Base-by-base conservation (phyloP, 2,329 filamentous ascomycete species). In the Venturia effusa region DNA sequence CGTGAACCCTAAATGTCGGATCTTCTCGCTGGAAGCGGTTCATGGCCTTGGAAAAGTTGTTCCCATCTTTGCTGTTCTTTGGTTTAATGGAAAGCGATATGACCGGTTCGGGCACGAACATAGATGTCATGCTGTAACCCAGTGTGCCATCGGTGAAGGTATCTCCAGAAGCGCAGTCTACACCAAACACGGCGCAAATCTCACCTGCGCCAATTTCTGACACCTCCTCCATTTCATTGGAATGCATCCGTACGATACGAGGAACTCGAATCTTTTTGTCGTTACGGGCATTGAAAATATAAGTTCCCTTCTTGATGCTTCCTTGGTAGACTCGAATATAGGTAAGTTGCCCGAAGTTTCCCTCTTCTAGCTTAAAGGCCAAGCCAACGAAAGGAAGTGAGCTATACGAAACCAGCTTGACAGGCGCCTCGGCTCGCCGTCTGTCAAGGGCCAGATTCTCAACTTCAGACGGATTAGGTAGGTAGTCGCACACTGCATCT, bases 251-350 rank as follows among this genome's bases (percentile, higher is more conserved):
- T 67, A 99, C 94, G 71, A 99, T 97, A 73, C 93, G 89, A 24
- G 94, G 94, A 65, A 99, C 88, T 77, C 95, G 92, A 74, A 99
- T 88, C 81, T 93, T 97, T 83, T 97, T 96, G 76, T 93, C 89
- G 68, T 86, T 95, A 70, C 92, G 87, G 10, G 92, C 92, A 77
- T 97, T 99, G 84, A 88, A 96, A 64, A 99, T 86, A 74, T 92
- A 91, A 72, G 88, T 84, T 61, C 92, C 90, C 82, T 96, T 97
- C 74, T 82, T 88, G 66, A 99, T 80, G 27, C 87, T 87, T 69
- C 94, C 94, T 77, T 99, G 94, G 79, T 99, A 99, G 65, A 99
- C 94, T 70, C 94, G 91, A 67, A 99, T 95, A 75, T 99, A 99
- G 63, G 94, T 99, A 73, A 99, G 84, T 77, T 99, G 94, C 54